A percentile compares a stretch with the other conserved stretches of the same genome.
These are phyloP conservation scores for Triticum urartu DNA, from an alignment of 176 grass and related monocot genomes.

Conservation along the genomic window DNA sequence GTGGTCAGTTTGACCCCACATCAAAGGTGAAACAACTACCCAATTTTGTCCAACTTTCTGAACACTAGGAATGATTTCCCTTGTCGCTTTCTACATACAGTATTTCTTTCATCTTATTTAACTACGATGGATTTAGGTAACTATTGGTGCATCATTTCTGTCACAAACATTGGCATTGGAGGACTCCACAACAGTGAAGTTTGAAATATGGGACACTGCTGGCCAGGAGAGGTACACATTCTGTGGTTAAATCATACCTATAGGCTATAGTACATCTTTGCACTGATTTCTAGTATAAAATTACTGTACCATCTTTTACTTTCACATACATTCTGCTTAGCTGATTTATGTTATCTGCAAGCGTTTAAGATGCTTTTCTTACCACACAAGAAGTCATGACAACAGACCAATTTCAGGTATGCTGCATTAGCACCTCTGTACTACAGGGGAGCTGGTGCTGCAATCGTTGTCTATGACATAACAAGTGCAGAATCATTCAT, in stretches of 20 bases:
- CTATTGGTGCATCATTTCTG: slow-evolving; percentile 82
- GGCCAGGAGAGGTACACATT: slow-evolving; percentile 68
- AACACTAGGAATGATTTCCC: not conserved
- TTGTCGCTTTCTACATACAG: not conserved
- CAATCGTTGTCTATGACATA: slow-evolving; percentile 87
- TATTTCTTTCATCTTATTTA: not conserved
- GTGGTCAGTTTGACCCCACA: slow-evolving; percentile 80
- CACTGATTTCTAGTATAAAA: not conserved
- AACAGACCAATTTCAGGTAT: slow-evolving; percentile 50
- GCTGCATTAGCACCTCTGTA: slow-evolving; percentile 85
- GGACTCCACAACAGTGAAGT: slow-evolving; percentile 78
- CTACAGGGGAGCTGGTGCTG: slow-evolving; percentile 77
- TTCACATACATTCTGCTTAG: not conserved
- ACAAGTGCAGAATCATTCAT: slow-evolving; percentile 82
- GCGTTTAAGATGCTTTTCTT: not conserved
- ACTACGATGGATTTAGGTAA: slow-evolving; percentile 51
- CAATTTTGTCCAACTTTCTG: not conserved
- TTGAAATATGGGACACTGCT: slow-evolving; percentile 96
- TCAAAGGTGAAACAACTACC: slow-evolving; percentile 58
- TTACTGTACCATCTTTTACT: not conserved
- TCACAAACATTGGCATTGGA: slow-evolving; percentile 78
- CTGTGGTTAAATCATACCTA: not conserved
- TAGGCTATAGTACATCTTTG: not conserved
- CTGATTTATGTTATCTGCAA: not conserved
- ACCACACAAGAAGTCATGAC: slow-evolving; percentile 13